phyloP scores from a whole-genome alignment of 805 yeast genomes.

The Yamadazyma olivae region DNA sequence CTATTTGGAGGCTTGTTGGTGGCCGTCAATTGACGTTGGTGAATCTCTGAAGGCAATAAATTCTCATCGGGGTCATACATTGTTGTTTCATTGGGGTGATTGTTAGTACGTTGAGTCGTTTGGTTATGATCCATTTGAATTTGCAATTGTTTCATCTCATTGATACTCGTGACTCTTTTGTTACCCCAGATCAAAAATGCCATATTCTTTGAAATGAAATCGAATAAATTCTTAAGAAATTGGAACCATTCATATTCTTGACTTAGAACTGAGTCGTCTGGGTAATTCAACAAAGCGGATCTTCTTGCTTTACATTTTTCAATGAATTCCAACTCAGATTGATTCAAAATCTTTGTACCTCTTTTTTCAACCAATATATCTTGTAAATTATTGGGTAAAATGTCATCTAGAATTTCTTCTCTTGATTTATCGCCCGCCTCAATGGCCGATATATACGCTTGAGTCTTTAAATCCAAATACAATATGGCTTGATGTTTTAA shows the following conservation, averaged over 20 bases:
- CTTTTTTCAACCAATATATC: conserved; percentile 38
- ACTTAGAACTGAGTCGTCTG: conserved; percentile 50
- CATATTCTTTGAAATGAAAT: conserved; percentile 72
- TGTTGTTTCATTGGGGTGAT: neutral
- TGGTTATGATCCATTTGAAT: neutral
- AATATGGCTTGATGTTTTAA: conserved; percentile 78
- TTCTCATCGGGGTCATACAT: conserved; percentile 24
- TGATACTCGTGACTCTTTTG: conserved; percentile 21
- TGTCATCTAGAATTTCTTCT: conserved; percentile 66
- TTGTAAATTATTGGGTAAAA: conserved; percentile 68
- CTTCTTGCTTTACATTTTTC: conserved; percentile 70
- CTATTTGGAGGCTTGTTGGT: conserved; percentile 21
- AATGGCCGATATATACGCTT: conserved; percentile 87
- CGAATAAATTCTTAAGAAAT: conserved; percentile 75
- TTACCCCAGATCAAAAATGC: conserved; percentile 72
- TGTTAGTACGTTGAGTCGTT: neutral
- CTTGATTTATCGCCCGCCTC: conserved; percentile 60
- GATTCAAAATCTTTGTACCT: conserved; percentile 47
- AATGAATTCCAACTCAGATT: conserved; percentile 78
- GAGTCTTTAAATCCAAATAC: conserved; percentile 87
- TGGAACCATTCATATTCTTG: conserved; percentile 83
- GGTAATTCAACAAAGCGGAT: conserved; percentile 50
- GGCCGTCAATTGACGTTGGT: conserved; percentile 37
- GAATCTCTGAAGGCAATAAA: conserved; percentile 42
- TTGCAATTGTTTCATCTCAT: neutral